Conservation (phyloP, 257 asterid genomes). For the Jacaranda copaia region DNA sequence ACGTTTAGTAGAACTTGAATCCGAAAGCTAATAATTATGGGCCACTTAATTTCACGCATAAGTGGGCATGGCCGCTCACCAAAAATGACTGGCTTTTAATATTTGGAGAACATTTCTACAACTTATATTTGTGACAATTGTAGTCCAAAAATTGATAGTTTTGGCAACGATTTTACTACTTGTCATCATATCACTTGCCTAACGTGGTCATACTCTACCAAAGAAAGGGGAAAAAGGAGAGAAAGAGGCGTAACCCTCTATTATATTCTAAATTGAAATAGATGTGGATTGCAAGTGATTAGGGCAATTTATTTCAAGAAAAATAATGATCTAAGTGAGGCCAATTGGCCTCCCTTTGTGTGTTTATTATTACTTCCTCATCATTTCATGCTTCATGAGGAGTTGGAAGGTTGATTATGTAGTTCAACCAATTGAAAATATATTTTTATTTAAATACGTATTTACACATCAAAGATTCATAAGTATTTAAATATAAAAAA, state of each 20-base stretch:
- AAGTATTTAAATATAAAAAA: too few relatives aligned
- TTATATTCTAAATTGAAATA: not conserved
- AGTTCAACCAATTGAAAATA: not conserved
- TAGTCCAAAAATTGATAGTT: not conserved
- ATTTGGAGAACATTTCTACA: not conserved
- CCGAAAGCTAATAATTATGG: too few relatives aligned
- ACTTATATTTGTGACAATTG: not conserved
- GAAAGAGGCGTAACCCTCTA: not conserved
- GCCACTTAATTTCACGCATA: too few relatives aligned
- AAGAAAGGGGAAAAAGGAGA: not conserved
- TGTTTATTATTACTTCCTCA: not conserved
- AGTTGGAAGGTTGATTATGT: slow-evolving; percentile 7
- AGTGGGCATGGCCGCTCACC: too few relatives aligned
- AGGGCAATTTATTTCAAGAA: not conserved
- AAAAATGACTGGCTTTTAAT: not conserved
- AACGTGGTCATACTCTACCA: not conserved
- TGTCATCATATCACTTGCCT: not conserved
- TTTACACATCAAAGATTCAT: too few relatives aligned
- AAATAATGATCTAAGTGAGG: not conserved
- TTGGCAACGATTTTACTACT: not conserved
- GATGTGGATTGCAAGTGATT: not conserved
- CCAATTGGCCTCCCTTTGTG: slow-evolving; percentile 20
- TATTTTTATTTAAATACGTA: not conserved
- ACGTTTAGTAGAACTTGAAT: too few relatives aligned
- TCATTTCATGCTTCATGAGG: not conserved